Base-by-base conservation (phyloP, 768 basidiomycete species). In the Suillus occidentalis region DNA sequence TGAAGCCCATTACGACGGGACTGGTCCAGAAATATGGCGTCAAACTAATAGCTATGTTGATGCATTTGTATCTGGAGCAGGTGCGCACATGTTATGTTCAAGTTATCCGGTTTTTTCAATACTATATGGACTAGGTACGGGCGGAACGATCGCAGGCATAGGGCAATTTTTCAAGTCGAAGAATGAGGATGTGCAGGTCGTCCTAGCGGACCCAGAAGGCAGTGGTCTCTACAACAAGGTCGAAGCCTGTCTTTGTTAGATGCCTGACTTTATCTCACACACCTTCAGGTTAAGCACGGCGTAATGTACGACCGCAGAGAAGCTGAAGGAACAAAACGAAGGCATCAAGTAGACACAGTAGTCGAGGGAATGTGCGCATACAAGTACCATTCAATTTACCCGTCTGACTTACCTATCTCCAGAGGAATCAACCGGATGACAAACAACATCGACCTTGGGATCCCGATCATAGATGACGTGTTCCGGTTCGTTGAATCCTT, bases 231-330 rank as follows among this genome's bases (percentile, higher is more conserved):
- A 90, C 77, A 98, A 98, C 78, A 97, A 97, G 83, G 93, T 90
- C 4, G 25, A 55, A 60, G 13, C 20, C 34, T n/a, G 31, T 36
- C 31, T 13, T 13, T 7, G 2, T 34, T 13, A 10, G 16, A 16
- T 5, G 47, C 14, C 39, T 59, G 63, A 52, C 34, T 4, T n/a
- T 34, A 18, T 9, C 4, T 25, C 47, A n/a, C 13, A 43, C 22
- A 14, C 4, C 5, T 62, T 5, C 58, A 92, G 90, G 86, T 97
- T 61, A 94, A 92, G 78, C 85, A 89, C 68, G 95, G 94, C 6
- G 97, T 98, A 8, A 94, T 99, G 95, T 99, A 89, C 72, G 92
- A 97, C 72, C 81, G 77, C n/a, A 92, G 85, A 67, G 97, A 99
- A 80, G 89, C 87, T 47, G 97, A 99, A 78, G 97, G 97, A 6